Evolutionary conservation across 768 basidiomycete species (phyloP).

Genomic region (Kwoniella dendrophila): DNA sequence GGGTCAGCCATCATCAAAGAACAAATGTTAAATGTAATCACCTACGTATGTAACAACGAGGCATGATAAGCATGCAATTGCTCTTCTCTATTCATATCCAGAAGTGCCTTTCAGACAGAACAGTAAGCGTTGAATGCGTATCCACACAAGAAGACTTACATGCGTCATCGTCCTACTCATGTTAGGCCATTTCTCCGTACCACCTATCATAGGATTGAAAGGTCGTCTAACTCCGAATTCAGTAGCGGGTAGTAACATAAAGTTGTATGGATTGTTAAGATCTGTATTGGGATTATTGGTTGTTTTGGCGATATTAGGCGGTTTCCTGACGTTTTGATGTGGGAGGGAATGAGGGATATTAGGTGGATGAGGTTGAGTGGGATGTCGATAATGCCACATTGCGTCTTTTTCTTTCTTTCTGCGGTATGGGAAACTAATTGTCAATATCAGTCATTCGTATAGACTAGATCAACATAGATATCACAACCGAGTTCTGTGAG

Average conservation of each 20-base stretch:
- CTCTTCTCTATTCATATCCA: too few species aligned
- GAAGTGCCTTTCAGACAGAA: too few species aligned
- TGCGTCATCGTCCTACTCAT: conserved; percentile 53
- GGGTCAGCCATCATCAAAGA: too few species aligned
- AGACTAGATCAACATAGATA: too few species aligned
- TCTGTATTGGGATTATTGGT: neutral
- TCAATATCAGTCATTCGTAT: too few species aligned
- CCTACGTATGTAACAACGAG: too few species aligned
- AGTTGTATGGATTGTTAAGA: conserved; percentile 19
- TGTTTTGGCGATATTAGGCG: neutral
- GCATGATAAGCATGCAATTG: too few species aligned
- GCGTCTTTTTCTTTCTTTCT: conserved; percentile 26
- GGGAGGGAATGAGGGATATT: neutral
- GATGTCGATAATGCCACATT: conserved; percentile 28
- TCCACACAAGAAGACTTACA: conserved; percentile 32
- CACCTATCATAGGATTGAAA: conserved; percentile 32
- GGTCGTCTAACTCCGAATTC: conserved; percentile 49
- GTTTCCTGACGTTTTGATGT: neutral
- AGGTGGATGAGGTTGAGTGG: conserved; percentile 1
- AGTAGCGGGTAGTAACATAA: conserved; percentile 39
- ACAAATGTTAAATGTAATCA: too few species aligned
- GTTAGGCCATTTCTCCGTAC: conserved; percentile 46
- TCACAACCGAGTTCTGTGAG: too few species aligned
- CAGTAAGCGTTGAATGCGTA: too few species aligned
- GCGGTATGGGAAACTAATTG: neutral